Percentiles rank a stretch among this genome's conserved stretches.
phyloP scores from a whole-genome alignment of 768 basidiomycete species.

The Tephrocybe sp. region DNA sequence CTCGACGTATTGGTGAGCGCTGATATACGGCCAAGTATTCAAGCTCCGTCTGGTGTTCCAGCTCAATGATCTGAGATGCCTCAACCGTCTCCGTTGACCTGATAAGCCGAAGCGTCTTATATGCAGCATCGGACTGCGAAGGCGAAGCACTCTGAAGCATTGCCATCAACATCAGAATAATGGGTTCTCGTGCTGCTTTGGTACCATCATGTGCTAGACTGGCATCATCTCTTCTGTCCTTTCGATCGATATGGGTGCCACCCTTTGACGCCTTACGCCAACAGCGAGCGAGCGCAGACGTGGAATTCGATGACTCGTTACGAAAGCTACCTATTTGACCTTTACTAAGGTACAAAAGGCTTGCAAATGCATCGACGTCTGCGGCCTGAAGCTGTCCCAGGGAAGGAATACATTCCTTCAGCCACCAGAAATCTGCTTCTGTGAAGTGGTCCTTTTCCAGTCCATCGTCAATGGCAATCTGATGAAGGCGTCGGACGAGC shows the following conservation, averaged over 20 bases:
- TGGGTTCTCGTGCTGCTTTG: conserved; percentile 34
- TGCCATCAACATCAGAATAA: conserved; percentile 49
- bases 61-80: conserved; percentile 16
- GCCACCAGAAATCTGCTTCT: conserved; percentile 72
- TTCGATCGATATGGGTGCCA: too few species aligned
- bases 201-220: conserved; percentile 18
- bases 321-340: conserved; percentile 64
- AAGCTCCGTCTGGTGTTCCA: conserved; percentile 42
- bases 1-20: conserved; percentile 28
- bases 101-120: conserved; percentile 60
- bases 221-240: conserved; percentile 12
- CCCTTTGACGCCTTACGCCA: conserved; percentile 20
- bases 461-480: conserved; percentile 36
- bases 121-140: conserved; percentile 52
- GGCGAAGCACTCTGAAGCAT: conserved; percentile 56
- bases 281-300: conserved; percentile 41
- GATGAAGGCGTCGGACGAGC: conserved; percentile 61
- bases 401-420: conserved; percentile 75
- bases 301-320: conserved; percentile 42
- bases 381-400: conserved; percentile 52
- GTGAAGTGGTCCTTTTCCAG: conserved; percentile 48
- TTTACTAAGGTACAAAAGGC: conserved; percentile 53
- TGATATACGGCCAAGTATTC: conserved; percentile 47
- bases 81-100: conserved; percentile 40
- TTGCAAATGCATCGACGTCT: conserved; percentile 72